phyloP scores from a whole-genome alignment of 2,329 filamentous ascomycete species.

The Hirsutella rhossiliensis region DNA sequence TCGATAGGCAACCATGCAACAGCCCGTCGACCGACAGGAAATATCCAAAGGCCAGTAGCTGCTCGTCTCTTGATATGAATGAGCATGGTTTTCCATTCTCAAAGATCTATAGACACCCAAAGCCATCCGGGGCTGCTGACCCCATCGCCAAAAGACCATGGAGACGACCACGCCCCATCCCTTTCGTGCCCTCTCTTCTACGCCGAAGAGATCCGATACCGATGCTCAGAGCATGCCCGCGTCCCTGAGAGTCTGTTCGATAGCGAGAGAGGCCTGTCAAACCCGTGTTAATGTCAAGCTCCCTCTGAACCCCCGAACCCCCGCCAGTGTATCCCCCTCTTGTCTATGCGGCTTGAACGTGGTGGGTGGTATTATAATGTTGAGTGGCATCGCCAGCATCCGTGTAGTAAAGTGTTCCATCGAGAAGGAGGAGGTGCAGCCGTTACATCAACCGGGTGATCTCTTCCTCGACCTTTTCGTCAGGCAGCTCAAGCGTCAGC shows the following conservation, averaged over 20 bases:
- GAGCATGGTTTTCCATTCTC: slow-evolving; percentile 31
- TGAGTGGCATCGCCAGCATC: not conserved
- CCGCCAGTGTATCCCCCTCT: not conserved
- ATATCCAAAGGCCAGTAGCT: not conserved
- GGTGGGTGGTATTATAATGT: not conserved
- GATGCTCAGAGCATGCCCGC: slow-evolving; percentile 16
- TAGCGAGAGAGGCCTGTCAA: slow-evolving; percentile 14
- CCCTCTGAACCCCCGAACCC: not conserved
- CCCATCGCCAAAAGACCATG: slow-evolving; percentile 7
- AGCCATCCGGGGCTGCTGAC: slow-evolving; percentile 9
- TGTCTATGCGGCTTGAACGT: not conserved
- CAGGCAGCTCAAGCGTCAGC: slow-evolving; percentile 16
- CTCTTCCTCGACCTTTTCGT: slow-evolving; percentile 69
- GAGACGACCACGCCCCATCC: slow-evolving; percentile 9
- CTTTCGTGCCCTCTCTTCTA: slow-evolving; percentile 18
- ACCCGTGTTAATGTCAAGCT: slow-evolving; percentile 15
- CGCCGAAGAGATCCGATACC: slow-evolving; percentile 17
- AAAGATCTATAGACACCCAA: slow-evolving; percentile 30
- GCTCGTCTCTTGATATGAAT: slow-evolving; percentile 26
- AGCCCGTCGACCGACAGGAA: not conserved
- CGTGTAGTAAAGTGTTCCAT: not conserved
- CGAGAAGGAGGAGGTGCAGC: not conserved
- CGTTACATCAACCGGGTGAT: slow-evolving; percentile 79
- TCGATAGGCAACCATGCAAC: not conserved
- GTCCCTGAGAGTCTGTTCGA: slow-evolving; percentile 15